Evolutionary conservation across 1,139 yeast species (phyloP), one percentile per base, ranked within the genome.

Genomic region (Geotrichum fermentans): DNA sequence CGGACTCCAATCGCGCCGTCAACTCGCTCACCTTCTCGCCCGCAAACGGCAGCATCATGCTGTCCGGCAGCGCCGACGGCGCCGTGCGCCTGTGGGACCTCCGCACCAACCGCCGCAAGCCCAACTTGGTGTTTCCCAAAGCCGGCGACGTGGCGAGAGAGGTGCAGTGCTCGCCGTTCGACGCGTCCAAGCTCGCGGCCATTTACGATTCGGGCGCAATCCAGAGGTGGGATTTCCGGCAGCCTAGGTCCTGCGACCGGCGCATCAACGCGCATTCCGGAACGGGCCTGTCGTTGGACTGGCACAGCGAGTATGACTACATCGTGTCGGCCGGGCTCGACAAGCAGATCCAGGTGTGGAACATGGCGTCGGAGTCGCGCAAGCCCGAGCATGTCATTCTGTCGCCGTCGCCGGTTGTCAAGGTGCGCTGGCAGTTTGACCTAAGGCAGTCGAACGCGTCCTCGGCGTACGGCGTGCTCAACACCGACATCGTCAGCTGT

Each of bases 261-360:
- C 80, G 84, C 52, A 76, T 94, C 66, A 87, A 84, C 59, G 94
- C 96, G 2, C 98, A 92, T 64, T 78, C 92, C 1, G 96, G 96
- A 0, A 95, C 96, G 1, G 97, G 96, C 0, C 71, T 90, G 20
- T 80, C 95, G 1, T 67, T 92, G 7, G 89, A 87, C 61, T 89
- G 96, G 80, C 96, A 90, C 61, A 95, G 95, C 0, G 83, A 81
- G 44, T 68, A 76, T 37, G 96, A 89, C 56, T 86, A 82, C 58
- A 78, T 92, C 14, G 82, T 83, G 1, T 87, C 96, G 10, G 97
- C 97, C 17, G 98, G 98, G 8, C 74, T 97, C 58, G 99, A 92
- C 66, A 86, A 80, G 55, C 83, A 82, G 56, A 73, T 87, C 39
- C 88, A 87, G 56, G 78, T 86, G 1, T 88, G 95, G 90, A 84